Evolutionary conservation across 1,284 basidiomycete genomes (phyloP), one percentile per base, ranked within the genome.

Genomic region (Microbotryum intermedium): DNA sequence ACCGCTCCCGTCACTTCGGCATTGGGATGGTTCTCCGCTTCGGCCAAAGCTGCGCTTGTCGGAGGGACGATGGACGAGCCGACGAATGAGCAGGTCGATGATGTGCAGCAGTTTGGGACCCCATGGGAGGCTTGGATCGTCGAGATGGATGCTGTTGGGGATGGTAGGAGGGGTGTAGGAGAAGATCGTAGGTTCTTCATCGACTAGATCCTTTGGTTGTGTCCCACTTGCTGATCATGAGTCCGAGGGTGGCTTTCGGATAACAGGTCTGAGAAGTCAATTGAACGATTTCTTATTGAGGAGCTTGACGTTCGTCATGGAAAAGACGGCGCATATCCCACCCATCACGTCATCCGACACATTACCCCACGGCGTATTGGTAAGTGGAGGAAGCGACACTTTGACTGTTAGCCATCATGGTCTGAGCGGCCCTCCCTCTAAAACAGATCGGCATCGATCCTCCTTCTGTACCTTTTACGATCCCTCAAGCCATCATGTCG

Each of bases 231-330:
- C 20, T 48, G 29, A n/a, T 9, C 11, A 21, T 28, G 39, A 3
- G 16, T 50, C 25, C 6, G 5, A 6, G 6, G 29, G 18, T 39
- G 29, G n/a, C 26, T 9, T 29, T 29, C 44, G 34, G 9, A 21
- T 6, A 29, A 7, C 58, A 65, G 64, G 53, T 23, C 49, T 64
- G 1, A 61, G 62, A 18, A 42, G 57, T 1, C 62, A 66, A 44
- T 59, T 66, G 9, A 58, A 64, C 58, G 65, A 66, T 45, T 66
- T 66, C 25, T 50, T 64, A 4, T 50, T 66, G 2, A 59, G 62
- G 7, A 43, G 50, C 8, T 47, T 66, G 21, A 52, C 47, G 20
- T 66, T 64, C 23, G 48, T 43, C 0, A 55, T 61, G 54, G 44
- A 45, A 28, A 53, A 55, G 21, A 60, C 62, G 1, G 18, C 59